phyloP scores from a whole-genome alignment of 2,329 filamentous ascomycete genomes.

The Xylaria sp. region DNA sequence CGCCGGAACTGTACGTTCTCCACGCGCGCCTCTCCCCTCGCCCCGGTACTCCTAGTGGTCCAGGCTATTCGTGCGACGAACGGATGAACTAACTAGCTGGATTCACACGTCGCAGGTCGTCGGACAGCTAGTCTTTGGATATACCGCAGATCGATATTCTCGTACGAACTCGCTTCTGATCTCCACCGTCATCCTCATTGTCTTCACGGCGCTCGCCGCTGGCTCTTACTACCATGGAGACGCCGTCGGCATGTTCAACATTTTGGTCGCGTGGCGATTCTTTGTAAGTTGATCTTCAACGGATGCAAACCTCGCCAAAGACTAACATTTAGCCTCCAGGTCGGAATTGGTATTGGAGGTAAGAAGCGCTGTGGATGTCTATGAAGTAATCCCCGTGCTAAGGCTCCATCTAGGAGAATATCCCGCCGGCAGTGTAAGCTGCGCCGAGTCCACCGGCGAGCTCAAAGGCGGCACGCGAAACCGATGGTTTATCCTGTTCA shows the following conservation, averaged over 20 bases:
- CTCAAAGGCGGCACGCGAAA: slow-evolving; percentile 85
- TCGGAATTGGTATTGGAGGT: slow-evolving; percentile 81
- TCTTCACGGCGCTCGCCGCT: slow-evolving; percentile 84
- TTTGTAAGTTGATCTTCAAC: slow-evolving; percentile 63
- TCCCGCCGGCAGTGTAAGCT: slow-evolving; percentile 84
- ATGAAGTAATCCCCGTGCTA: slow-evolving; percentile 27
- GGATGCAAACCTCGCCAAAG: background rate
- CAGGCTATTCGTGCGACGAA: background rate
- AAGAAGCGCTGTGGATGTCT: slow-evolving; percentile 44
- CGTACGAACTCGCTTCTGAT: slow-evolving; percentile 83
- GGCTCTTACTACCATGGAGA: slow-evolving; percentile 81
- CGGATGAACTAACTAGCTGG: slow-evolving; percentile 16
- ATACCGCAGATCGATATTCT: slow-evolving; percentile 84
- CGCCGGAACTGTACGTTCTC: slow-evolving; percentile 70
- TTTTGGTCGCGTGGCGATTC: slow-evolving; percentile 85
- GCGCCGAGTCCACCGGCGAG: slow-evolving; percentile 85
- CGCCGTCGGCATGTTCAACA: slow-evolving; percentile 77
- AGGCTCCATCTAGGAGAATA: slow-evolving; percentile 68
- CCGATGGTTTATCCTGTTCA: slow-evolving; percentile 91
- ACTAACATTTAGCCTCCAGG: slow-evolving; percentile 45
- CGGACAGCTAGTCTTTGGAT: slow-evolving; percentile 84
- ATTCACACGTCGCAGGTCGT: slow-evolving; percentile 61
- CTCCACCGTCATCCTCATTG: slow-evolving; percentile 83
- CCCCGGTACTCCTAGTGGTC: background rate
- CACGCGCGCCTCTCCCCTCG: background rate